Evolutionary conservation across 148 eudicot species (phyloP), one percentile per base, ranked within the genome.

Genomic region (Chenopodium berlandieri): DNA sequence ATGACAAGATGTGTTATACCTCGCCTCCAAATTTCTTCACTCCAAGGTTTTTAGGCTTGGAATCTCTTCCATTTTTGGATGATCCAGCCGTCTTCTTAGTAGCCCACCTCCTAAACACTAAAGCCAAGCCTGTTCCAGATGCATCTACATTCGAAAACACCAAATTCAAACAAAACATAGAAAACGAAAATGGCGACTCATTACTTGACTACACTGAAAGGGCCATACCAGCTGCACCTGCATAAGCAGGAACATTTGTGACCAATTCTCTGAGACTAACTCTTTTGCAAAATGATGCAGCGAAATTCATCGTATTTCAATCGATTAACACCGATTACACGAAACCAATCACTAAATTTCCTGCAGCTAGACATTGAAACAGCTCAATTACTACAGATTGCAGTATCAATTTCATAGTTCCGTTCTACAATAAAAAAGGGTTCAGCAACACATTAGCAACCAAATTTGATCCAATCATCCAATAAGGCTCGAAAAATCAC

Each of bases 1-100:
- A 71, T 68, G 27, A 13, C 30, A 50, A 44, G 25, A 32, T 67
- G 10, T 7, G 44, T 54, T 88, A 81, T 81, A 90, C 93, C 92
- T 91, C 92, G 68, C 93, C 98, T 75, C 96, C 96, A 63, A 92
- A 94, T 82, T 90, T 94, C 89, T 94, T 94, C 73, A 92, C 96
- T 31, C 96, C 98, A 56, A 94, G 93, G 78, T 73, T 71, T 90
- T 94, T 92, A 32, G 96, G 92, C 40, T 91, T 88, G 7, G 94
- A 92, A 83, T 94, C 96, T 78, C 96, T 86, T 63, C 96, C 96
- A 81, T 93, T 91, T 78, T 93, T 93, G 9, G 97, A 78, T 80
- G 93, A 92, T 63, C 98, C 94, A 22, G 92, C 96, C 8, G 94
- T 84, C 84, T 94, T 94, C 77, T 94, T 94, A 72, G 94, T 87